Evolutionary conservation across 306 rosid genomes (phyloP), one percentile per base, ranked within the genome.

Genomic region (Fragaria ananassa): DNA sequence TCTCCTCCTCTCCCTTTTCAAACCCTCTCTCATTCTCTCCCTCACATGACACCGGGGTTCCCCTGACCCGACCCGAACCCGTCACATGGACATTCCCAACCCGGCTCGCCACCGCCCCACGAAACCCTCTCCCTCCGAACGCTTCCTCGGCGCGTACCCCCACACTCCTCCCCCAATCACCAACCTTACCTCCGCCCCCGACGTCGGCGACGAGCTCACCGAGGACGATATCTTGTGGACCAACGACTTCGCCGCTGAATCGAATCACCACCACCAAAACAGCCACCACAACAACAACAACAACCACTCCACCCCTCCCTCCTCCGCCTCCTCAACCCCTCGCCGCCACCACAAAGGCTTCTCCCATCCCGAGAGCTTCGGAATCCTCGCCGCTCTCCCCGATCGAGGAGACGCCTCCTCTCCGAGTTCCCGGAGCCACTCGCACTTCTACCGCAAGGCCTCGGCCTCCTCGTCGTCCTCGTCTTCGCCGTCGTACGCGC

Each of bases 361-460:
- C 51, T 71, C 83, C 0, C 80, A 80, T 3, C 77, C 85, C 1
- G 91, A 89, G 61, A 34, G 86, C 11, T 93, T 87, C 80, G 98
- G 96, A n/a, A 88, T 93, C 85, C 98, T 88, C 66, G 95, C 98
- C 34, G 95, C 90, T 14, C 84, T 89, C 15, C 92, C 98, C 17
- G 97, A 88, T 70, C 80, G 83, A 54, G 88, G 1, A 3, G 29
- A 91, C 64, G 60, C 84, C 11, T 62, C 89, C 8, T 72, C 78
- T 14, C 51, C 76, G 11, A 83, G 34, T 31, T 74, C 66, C 5
- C 81, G 84, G 0, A 79, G 72, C 76, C 65, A 54, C 50, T 85
- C 94, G 11, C 84, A 84, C 60, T 74, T 84, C 41, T 84, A 80
- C 82, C 87, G 76, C 44, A 86, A 90, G 80, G 82, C 90, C 6